Evolutionary conservation across 176 grass and related monocot species (phyloP).

Genomic region (Cymbopogon citratus): DNA sequence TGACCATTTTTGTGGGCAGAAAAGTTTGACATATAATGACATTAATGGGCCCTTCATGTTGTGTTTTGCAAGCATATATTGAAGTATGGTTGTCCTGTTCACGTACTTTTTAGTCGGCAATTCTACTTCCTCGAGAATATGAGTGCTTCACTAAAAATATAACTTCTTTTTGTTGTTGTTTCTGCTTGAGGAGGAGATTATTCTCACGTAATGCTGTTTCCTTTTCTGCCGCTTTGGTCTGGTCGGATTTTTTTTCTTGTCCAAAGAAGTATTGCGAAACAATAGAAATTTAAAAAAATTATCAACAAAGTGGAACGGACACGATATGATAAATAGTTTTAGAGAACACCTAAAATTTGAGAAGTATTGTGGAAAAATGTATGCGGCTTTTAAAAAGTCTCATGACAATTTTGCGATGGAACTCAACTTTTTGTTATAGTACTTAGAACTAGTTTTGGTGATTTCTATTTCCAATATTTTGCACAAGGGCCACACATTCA

Average conservation of each 20-base stretch:
- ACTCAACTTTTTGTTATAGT: not conserved
- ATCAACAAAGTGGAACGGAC: not conserved
- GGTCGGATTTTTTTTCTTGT: too few species aligned
- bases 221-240: not conserved
- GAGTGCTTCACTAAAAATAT: not conserved
- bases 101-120: not conserved
- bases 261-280: not conserved
- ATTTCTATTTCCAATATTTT: not conserved
- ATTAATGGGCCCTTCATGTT: not conserved
- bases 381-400: not conserved
- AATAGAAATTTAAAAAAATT: not conserved
- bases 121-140: not conserved
- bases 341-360: not conserved
- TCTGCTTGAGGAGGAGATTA: not conserved
- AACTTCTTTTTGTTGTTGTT: not conserved
- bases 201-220: not conserved
- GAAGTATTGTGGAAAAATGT: not conserved
- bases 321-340: not conserved
- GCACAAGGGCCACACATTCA: not conserved
- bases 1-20: not conserved
- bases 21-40: constrained; percentile 5
- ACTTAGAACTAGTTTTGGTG: not conserved
- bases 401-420: not conserved
- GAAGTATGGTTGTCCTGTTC: not conserved
- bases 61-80: not conserved